phyloP scores from a whole-genome alignment of 2,329 filamentous ascomycete genomes.

The Chaetomium sp. region DNA sequence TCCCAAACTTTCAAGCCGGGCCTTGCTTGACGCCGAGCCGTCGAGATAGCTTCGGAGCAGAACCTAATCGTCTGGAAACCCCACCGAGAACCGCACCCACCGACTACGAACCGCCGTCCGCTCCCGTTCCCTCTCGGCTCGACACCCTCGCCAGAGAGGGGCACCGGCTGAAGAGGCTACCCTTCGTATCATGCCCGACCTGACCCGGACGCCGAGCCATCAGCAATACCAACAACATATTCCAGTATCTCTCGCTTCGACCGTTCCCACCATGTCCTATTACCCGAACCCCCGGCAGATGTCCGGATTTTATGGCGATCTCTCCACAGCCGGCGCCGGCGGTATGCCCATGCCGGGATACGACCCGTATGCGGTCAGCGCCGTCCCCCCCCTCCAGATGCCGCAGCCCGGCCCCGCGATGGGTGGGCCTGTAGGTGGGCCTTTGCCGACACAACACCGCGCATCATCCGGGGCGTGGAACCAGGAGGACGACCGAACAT shows the following conservation, averaged over 20 bases:
- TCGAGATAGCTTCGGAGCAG: conserved; percentile 15
- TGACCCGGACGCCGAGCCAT: conserved; percentile 37
- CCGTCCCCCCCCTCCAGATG: conserved; percentile 40
- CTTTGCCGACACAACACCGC: conserved; percentile 49
- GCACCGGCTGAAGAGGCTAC: conserved; percentile 21
- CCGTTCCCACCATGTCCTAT: conserved; percentile 40
- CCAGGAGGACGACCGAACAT: conserved; percentile 70
- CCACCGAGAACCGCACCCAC: conserved; percentile 24
- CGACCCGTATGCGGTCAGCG: conserved; percentile 42
- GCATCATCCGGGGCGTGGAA: conserved; percentile 71
- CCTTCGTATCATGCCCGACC: conserved; percentile 37
- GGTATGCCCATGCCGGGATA: conserved; percentile 37
- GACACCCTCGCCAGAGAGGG: conserved; percentile 15
- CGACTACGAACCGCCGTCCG: conserved; percentile 13
- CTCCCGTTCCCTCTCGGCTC: conserved; percentile 1
- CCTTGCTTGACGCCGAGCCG: conserved; percentile 27
- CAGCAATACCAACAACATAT: conserved; percentile 35
- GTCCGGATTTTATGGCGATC: conserved; percentile 39
- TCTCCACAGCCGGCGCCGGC: conserved; percentile 35
- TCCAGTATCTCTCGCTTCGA: conserved; percentile 33
- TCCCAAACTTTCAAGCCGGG: conserved; percentile 29
- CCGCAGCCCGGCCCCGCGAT: conserved; percentile 33
- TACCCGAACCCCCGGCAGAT: conserved; percentile 38
- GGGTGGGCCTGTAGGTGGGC: conserved; percentile 35
- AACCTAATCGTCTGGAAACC: conserved; percentile 19